A percentile compares a stretch with the other conserved stretches of the same genome.
phyloP scores from a whole-genome alignment of 2,329 filamentous ascomycete species.

The Cytospora schulzeri region DNA sequence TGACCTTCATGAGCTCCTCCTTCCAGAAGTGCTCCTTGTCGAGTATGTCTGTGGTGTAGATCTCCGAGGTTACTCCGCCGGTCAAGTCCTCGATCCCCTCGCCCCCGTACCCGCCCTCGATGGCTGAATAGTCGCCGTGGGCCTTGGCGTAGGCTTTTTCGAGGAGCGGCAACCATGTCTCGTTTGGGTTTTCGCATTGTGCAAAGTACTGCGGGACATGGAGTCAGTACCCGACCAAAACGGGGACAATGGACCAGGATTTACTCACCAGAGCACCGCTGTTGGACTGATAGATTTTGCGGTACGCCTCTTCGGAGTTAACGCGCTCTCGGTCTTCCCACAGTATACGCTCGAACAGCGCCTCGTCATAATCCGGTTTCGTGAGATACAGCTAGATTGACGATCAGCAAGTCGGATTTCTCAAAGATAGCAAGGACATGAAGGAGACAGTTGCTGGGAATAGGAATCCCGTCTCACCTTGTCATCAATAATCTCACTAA shows the following conservation, averaged over 20 bases:
- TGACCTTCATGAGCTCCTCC: conserved; percentile 77
- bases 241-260: background rate
- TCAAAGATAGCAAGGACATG: background rate
- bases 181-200: conserved; percentile 67
- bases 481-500: conserved; percentile 60
- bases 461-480: conserved; percentile 40
- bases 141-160: conserved; percentile 77
- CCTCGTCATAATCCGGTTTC: conserved; percentile 64
- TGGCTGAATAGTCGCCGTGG: conserved; percentile 72
- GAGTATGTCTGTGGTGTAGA: conserved; percentile 71
- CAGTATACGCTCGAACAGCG: conserved; percentile 49
- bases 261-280: conserved; percentile 56
- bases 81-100: conserved; percentile 57
- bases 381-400: conserved; percentile 50
- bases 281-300: conserved; percentile 66
- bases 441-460: background rate
- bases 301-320: conserved; percentile 61
- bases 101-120: conserved; percentile 66
- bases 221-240: background rate
- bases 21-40: conserved; percentile 83
- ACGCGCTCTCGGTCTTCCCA: conserved; percentile 51
- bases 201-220: conserved; percentile 58
- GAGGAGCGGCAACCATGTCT: conserved; percentile 72
- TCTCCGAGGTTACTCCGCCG: conserved; percentile 70
- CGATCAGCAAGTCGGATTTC: background rate